A percentile compares a stretch with the other conserved stretches of the same genome.
phyloP scores from a whole-genome alignment of 805 yeast species.

The Yarrowia sp. region DNA sequence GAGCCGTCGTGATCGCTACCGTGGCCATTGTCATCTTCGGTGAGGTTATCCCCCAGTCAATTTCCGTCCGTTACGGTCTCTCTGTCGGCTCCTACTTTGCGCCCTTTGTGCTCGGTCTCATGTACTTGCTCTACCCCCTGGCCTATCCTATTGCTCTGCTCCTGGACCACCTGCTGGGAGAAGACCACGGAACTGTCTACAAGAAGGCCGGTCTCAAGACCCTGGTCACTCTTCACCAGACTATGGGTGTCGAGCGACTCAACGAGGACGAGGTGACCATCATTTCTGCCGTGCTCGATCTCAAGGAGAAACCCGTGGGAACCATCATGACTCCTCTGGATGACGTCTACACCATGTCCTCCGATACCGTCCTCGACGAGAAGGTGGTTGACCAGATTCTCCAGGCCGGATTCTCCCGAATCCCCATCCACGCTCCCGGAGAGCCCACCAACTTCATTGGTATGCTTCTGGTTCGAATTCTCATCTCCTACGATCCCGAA shows the following conservation, averaged over 20 bases:
- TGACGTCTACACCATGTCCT: conserved; percentile 85
- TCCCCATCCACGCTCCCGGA: conserved; percentile 89
- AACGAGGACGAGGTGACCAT: conserved; percentile 96
- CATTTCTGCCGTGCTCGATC: conserved; percentile 89
- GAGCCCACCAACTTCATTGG: conserved; percentile 93
- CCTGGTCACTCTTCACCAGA: conserved; percentile 87
- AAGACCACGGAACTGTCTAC: conserved; percentile 95
- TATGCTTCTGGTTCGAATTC: conserved; percentile 88
- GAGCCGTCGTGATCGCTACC: conserved; percentile 93
- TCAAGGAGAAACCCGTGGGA: conserved; percentile 87
- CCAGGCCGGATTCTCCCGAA: conserved; percentile 92
- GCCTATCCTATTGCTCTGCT: conserved; percentile 89
- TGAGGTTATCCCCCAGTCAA: conserved; percentile 93
- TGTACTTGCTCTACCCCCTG: conserved; percentile 90
- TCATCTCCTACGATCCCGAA: conserved; percentile 96
- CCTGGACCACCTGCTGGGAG: conserved; percentile 84
- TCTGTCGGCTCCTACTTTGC: conserved; percentile 89
- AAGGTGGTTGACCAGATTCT: conserved; percentile 84
- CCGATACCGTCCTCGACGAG: conserved; percentile 84
- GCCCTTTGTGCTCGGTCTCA: conserved; percentile 82
- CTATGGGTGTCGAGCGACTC: conserved; percentile 93
- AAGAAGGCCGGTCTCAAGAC: conserved; percentile 93
- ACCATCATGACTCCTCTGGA: conserved; percentile 94
- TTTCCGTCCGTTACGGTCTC: conserved; percentile 91
- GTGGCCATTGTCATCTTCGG: conserved; percentile 93